These are phyloP conservation scores for Leucoagaricus sp. DNA, from an alignment of 1,284 basidiomycete species.

Conservation along the genomic window DNA sequence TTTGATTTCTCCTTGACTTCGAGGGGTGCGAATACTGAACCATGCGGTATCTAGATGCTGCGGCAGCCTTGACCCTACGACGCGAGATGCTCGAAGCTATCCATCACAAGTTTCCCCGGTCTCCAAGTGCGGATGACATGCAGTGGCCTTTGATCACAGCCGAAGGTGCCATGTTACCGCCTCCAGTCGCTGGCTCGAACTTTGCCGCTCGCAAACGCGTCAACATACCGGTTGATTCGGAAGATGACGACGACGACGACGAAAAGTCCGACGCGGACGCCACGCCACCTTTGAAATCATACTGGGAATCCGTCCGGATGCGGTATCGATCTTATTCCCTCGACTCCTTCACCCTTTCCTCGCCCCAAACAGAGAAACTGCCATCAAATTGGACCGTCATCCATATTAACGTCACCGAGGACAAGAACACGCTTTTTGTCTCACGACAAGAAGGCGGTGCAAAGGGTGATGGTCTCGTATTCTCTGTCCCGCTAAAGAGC, in stretches of 20 bases:
- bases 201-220: conserved; percentile 8
- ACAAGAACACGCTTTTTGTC: conserved; percentile 83
- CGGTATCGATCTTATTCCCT: conserved; percentile 53
- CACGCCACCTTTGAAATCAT: conserved; percentile 41
- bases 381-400: conserved; percentile 86
- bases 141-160: conserved; percentile 63
- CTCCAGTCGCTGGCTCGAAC: conserved; percentile 16
- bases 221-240: conserved; percentile 20
- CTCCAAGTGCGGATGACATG: conserved; percentile 53
- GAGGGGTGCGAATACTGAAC: too few species aligned
- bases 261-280: conserved; percentile 43
- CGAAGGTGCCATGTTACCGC: conserved; percentile 42
- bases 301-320: conserved; percentile 60
- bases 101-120: conserved; percentile 58
- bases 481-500: conserved; percentile 88
- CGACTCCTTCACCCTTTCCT: conserved; percentile 38
- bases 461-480: conserved; percentile 65
- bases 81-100: conserved; percentile 79
- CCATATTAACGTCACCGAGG: conserved; percentile 81
- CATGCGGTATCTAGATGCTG: conserved; percentile 49
- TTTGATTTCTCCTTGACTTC: too few species aligned
- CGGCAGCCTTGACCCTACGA: conserved; percentile 74
- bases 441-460: conserved; percentile 71
- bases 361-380: conserved; percentile 47
- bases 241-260: conserved; percentile 33